Conservation (phyloP, 1,139 yeast genomes). For the Magnusiomyces fungicola region DNA sequence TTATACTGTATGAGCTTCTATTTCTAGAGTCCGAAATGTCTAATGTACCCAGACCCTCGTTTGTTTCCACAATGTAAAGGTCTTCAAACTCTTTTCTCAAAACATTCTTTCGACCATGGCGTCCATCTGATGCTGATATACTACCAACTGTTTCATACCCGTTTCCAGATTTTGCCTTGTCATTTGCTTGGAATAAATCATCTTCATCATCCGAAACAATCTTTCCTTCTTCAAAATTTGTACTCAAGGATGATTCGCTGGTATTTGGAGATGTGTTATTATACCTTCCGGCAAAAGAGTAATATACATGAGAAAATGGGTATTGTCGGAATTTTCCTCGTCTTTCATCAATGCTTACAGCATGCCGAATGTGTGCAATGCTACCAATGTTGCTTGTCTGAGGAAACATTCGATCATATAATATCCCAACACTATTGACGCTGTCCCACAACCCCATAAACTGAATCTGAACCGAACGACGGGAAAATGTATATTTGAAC, state of each 20-base stretch:
- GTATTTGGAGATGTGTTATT: constrained; percentile 23
- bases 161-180: no score
- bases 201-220: no score
- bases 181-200: no score
- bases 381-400: constrained; percentile 43
- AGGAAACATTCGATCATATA: constrained; percentile 52
- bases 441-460: constrained; percentile 65
- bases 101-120: no score
- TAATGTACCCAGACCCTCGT: neutral
- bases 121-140: no score
- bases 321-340: constrained; percentile 55
- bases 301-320: constrained; percentile 26
- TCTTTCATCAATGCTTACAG: constrained; percentile 58
- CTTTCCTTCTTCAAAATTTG: neutral
- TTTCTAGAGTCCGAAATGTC: no score
- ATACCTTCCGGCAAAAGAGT: constrained; percentile 4
- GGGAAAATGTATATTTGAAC: constrained; percentile 17
- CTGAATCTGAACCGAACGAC: constrained; percentile 35
- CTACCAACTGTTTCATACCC: no score
- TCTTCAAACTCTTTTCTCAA: neutral
- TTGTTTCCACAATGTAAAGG: neutral
- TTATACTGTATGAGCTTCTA: no score
- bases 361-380: constrained; percentile 56
- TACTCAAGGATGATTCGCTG: constrained; percentile 26
- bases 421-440: constrained; percentile 54